A percentile compares a stretch with the other conserved stretches of the same genome.
phyloP scores from a whole-genome alignment of 805 yeast genomes.

The Kuraishia capsulata region DNA sequence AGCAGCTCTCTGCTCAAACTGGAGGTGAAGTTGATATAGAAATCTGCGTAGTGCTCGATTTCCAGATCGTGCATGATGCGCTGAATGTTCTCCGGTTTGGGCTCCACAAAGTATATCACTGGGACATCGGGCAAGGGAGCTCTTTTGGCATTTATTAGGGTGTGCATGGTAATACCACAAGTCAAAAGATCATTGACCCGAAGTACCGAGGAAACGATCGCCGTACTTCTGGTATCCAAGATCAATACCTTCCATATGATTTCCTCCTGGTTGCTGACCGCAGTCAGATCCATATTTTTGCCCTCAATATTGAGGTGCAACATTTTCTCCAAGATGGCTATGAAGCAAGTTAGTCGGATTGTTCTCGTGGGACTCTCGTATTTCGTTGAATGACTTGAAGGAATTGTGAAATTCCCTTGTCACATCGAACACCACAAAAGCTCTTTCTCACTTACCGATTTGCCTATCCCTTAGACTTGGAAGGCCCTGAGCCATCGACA shows the following conservation, averaged over 20 bases:
- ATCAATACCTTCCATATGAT: slow-evolving; percentile 87
- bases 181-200: slow-evolving; percentile 85
- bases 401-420: too few relatives aligned
- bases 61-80: slow-evolving; percentile 65
- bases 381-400: slow-evolving; percentile 7
- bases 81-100: slow-evolving; percentile 68
- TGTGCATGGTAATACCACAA: slow-evolving; percentile 88
- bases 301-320: slow-evolving; percentile 68
- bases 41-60: slow-evolving; percentile 66
- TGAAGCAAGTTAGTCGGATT: not conserved
- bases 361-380: too few relatives aligned
- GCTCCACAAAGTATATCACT: slow-evolving; percentile 84
- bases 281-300: slow-evolving; percentile 38
- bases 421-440: not conserved
- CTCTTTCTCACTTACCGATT: slow-evolving; percentile 23
- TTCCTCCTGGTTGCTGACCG: slow-evolving; percentile 51
- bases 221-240: slow-evolving; percentile 73
- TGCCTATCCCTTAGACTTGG: slow-evolving; percentile 30
- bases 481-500: slow-evolving; percentile 13
- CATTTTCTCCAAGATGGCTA: slow-evolving; percentile 64
- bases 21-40: slow-evolving; percentile 81
- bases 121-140: slow-evolving; percentile 93
- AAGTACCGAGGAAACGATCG: slow-evolving; percentile 82
- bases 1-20: slow-evolving; percentile 67
- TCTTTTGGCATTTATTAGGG: slow-evolving; percentile 60